phyloP scores from a whole-genome alignment of 1,139 yeast species.

The Candida anutae region DNA sequence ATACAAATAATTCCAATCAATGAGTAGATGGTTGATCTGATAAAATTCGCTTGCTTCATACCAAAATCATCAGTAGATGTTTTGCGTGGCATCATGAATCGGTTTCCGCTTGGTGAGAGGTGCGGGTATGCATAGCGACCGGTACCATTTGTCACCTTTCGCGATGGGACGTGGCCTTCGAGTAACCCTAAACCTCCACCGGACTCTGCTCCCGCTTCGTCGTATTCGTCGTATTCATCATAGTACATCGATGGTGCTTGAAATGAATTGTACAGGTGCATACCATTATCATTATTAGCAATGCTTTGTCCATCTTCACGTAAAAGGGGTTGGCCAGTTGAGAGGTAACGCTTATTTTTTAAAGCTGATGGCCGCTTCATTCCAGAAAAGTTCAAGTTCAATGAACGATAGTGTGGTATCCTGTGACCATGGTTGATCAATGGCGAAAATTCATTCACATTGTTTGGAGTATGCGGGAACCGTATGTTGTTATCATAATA shows the following conservation, averaged over 20 bases:
- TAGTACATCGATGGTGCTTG: slow-evolving; percentile 25
- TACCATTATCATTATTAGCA: slow-evolving; percentile 4
- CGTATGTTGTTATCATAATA: slow-evolving; percentile 39
- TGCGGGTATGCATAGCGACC: slow-evolving; percentile 12
- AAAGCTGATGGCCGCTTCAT: slow-evolving; percentile 16
- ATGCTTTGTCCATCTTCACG: slow-evolving; percentile 2
- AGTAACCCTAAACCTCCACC: slow-evolving; percentile 3
- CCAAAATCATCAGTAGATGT: slow-evolving; percentile 7
- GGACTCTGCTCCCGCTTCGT: slow-evolving; percentile 24
- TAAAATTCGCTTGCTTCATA: slow-evolving; percentile 23
- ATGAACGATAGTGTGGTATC: slow-evolving; percentile 37
- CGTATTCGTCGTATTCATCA: slow-evolving; percentile 36
- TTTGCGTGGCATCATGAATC: slow-evolving; percentile 24
- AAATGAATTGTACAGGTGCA: slow-evolving; percentile 39
- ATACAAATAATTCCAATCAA: slow-evolving; percentile 45
- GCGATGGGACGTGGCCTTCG: slow-evolving; percentile 3
- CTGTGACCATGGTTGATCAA: slow-evolving; percentile 23
- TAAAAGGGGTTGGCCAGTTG: slow-evolving; percentile 23
- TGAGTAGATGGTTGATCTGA: slow-evolving; percentile 51
- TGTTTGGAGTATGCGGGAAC: slow-evolving; percentile 25
- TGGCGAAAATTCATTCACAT: slow-evolving; percentile 25
- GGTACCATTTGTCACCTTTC: slow-evolving; percentile 6
- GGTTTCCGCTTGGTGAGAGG: slow-evolving; percentile 11
- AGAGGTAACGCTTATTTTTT: slow-evolving; percentile 30
- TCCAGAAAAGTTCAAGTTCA: slow-evolving; percentile 28